Base-by-base conservation (phyloP, 805 yeast species). In the Cyberlindnera sargentensis region DNA sequence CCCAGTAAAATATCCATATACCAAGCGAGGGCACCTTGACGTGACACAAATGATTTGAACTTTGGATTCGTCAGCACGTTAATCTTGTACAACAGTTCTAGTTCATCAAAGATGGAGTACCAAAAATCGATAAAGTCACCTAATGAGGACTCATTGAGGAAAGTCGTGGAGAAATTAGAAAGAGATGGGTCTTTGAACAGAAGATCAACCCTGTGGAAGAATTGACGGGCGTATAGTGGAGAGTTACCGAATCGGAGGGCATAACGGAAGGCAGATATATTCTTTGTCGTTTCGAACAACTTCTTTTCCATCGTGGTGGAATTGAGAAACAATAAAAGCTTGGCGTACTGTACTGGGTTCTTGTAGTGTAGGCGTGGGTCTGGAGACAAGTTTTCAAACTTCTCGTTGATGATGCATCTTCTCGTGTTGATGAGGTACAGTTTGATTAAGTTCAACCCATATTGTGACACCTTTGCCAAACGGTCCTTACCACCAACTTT, bases 1-100 rank as follows among this genome's bases (percentile, higher is more conserved):
- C 78, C 78, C 11, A 80, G 58, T 45, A 82, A 49, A 20, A 84
- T 77, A 54, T 79, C 84, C 43, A 71, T 70, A 63, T 79, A 80
- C 90, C 91, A 83, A 0, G 86, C 78, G 33, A 75, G 64, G 3
- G 80, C 67, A 60, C 80, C 87, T 57, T 84, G 87, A 53, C 70
- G 69, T 4, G 64, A 60, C 5, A 76, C 78, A 40, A 73, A 49
- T 10, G 56, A 45, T 40, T 66, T 66, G 34, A 67, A 55, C 5
- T 63, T 47, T 2, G 65, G 50, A 42, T 72, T 70, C 5, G 65
- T 57, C 31, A 75, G 58, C 3, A 77, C 55, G n/a, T 74, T 72
- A 26, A 80, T 50, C 53, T 80, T 80, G 63, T 67, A 77, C 31
- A 82, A 62, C 15, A 82, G 63, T 29, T 73, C 64, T 23, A 78